phyloP scores from a whole-genome alignment of 1,139 yeast genomes.

The Hansenula anomala region DNA sequence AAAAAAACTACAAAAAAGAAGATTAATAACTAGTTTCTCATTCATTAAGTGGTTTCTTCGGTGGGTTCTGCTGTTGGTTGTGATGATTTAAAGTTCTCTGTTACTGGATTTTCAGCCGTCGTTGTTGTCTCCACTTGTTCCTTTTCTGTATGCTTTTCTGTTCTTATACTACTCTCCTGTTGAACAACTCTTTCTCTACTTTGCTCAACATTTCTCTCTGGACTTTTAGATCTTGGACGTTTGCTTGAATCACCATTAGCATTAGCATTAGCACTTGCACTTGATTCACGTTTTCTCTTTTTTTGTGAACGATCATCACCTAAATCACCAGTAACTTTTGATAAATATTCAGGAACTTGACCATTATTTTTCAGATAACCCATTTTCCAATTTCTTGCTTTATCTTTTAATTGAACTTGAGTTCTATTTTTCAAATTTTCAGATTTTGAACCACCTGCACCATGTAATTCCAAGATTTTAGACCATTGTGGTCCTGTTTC shows the following conservation, averaged over 20 bases:
- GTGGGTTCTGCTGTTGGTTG: neutral
- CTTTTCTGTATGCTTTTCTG: slow-evolving; percentile 2
- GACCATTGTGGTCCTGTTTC: slow-evolving; percentile 91
- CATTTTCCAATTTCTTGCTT: slow-evolving; percentile 93
- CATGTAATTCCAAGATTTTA: slow-evolving; percentile 78
- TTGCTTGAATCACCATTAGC: neutral
- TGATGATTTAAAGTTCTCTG: slow-evolving; percentile 1
- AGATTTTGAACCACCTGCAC: slow-evolving; percentile 85
- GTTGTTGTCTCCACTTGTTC: slow-evolving; percentile 7
- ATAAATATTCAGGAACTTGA: slow-evolving; percentile 73
- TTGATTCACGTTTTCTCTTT: slow-evolving; percentile 10
- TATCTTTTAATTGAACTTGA: slow-evolving; percentile 90
- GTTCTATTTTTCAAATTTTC: slow-evolving; percentile 83
- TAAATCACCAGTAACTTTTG: slow-evolving; percentile 82
- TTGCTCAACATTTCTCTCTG: neutral
- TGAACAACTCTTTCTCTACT: neutral
- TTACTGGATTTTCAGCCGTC: neutral
- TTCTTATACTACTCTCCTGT: slow-evolving; percentile 1
- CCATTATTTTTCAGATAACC: slow-evolving; percentile 68
- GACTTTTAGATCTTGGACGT: neutral
- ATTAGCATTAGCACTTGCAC: neutral
- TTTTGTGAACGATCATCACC: slow-evolving; percentile 29
- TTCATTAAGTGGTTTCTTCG: too few relatives aligned
- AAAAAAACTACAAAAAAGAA: too few relatives aligned
- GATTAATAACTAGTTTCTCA: too few relatives aligned